Conservation (phyloP, 2,329 filamentous ascomycete genomes). For the Emmonsiellopsis sp. region DNA sequence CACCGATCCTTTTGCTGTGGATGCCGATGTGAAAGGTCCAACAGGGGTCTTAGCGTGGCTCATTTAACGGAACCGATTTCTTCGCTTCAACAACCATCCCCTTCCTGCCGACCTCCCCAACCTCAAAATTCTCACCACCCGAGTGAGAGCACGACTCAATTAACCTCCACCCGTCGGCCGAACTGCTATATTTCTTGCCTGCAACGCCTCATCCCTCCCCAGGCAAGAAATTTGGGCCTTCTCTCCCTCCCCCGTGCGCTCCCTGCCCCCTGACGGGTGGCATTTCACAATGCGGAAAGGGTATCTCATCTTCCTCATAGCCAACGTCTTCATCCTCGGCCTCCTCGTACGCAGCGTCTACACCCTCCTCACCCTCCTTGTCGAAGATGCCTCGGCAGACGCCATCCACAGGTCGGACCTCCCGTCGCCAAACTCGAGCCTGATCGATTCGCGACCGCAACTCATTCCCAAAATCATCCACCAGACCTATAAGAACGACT, state of each 20-base stretch:
- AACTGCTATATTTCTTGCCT: constrained; percentile 1
- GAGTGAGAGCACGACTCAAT: background rate
- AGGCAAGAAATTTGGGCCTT: constrained; percentile 1
- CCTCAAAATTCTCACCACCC: background rate
- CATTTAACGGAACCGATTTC: background rate
- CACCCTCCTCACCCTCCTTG: constrained; percentile 60
- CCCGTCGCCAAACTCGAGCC: constrained; percentile 53
- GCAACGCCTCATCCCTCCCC: background rate
- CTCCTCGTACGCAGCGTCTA: constrained; percentile 60
- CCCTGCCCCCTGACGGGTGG: background rate
- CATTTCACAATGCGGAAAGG: constrained; percentile 48
- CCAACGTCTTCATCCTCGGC: constrained; percentile 55
- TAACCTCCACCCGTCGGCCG: background rate
- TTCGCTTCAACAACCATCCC: background rate
- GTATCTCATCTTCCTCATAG: constrained; percentile 54
- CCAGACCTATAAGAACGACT: constrained; percentile 65
- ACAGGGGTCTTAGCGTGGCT: background rate
- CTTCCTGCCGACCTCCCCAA: background rate
- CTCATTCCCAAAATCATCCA: constrained; percentile 70
- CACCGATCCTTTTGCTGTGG: background rate
- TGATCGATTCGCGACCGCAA: constrained; percentile 48
- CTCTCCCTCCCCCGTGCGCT: background rate
- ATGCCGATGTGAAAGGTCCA: background rate
- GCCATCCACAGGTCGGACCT: constrained; percentile 59
- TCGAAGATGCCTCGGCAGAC: constrained; percentile 58